These are phyloP conservation scores for Lonicera japonica DNA, from an alignment of 129 eudicot genomes.

Conservation along the genomic window DNA sequence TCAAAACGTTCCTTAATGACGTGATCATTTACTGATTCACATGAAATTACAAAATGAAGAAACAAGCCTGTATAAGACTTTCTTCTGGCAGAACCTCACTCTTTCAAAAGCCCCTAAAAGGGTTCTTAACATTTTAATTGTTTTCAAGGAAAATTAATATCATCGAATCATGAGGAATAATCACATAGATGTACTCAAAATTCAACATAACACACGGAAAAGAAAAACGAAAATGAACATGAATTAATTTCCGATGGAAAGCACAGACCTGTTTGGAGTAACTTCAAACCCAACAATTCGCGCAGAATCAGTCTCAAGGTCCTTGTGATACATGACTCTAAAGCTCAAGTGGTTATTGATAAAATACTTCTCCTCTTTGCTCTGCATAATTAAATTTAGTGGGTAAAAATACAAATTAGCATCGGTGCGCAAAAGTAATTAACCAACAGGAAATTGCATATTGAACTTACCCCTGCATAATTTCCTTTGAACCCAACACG, in stretches of 20 bases:
- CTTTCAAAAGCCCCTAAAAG: not conserved
- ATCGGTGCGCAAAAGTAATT: not conserved
- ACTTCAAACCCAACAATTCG: slow-evolving; percentile 97
- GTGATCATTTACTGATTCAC: too few species aligned
- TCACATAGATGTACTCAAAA: not conserved
- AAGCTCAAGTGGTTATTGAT: slow-evolving; percentile 89
- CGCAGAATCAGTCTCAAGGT: slow-evolving; percentile 77
- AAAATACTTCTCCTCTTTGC: slow-evolving; percentile 84
- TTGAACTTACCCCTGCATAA: slow-evolving; percentile 82
- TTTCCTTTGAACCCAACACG: slow-evolving; percentile 96
- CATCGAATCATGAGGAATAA: not conserved
- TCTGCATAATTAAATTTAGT: slow-evolving; percentile 35
- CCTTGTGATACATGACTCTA: slow-evolving; percentile 92
- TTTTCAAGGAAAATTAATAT: not conserved
- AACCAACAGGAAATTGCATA: not conserved
- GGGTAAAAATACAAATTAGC: slow-evolving; percentile 23
- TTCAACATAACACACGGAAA: not conserved
- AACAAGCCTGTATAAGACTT: too few species aligned
- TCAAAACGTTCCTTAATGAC: too few species aligned
- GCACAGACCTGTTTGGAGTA: slow-evolving; percentile 66
- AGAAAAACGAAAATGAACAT: not conserved
- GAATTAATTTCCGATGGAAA: slow-evolving; percentile 18
- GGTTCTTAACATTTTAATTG: not conserved
- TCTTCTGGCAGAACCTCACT: too few species aligned
- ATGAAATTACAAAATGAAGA: too few species aligned